phyloP scores from a whole-genome alignment of 768 basidiomycete species.

The Austroboletus eburneus region DNA sequence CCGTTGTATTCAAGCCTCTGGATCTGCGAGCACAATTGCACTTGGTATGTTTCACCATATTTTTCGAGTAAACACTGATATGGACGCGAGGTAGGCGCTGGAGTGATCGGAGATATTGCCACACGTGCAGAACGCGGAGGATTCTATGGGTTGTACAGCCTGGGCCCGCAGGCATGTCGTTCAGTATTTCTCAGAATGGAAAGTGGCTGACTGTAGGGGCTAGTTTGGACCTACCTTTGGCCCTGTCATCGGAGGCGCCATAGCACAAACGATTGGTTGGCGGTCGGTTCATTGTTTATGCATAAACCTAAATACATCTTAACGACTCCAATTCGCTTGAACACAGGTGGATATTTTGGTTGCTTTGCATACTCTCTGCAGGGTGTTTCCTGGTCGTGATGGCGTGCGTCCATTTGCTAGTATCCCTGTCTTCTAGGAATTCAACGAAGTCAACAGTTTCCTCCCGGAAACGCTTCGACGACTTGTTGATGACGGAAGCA shows the following conservation, averaged over 20 bases:
- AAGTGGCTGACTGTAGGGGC: background rate
- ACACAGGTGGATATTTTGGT: conserved; percentile 23
- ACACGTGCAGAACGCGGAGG: conserved; percentile 68
- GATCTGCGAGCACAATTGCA: conserved; percentile 75
- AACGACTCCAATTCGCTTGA: background rate
- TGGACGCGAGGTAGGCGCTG: conserved; percentile 46
- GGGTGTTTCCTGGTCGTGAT: conserved; percentile 12
- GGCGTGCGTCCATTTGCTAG: conserved; percentile 5
- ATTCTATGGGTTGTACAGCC: conserved; percentile 62
- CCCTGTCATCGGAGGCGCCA: conserved; percentile 48
- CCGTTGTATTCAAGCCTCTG: conserved; percentile 75
- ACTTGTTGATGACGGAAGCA: conserved; percentile 29
- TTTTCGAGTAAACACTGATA: background rate
- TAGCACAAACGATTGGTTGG: conserved; percentile 61
- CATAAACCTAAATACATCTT: background rate
- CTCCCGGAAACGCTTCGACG: conserved; percentile 20
- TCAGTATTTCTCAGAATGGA: background rate
- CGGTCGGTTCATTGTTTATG: conserved; percentile 35
- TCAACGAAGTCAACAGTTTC: conserved; percentile 12
- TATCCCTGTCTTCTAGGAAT: background rate
- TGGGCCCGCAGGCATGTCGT: conserved; percentile 56
- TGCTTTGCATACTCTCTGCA: conserved; percentile 16
- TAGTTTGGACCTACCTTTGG: conserved; percentile 55
- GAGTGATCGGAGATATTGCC: conserved; percentile 76
- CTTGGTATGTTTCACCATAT: conserved; percentile 42